Base-by-base conservation (phyloP, 2,329 filamentous ascomycete genomes). In the Claviceps purpurea region DNA sequence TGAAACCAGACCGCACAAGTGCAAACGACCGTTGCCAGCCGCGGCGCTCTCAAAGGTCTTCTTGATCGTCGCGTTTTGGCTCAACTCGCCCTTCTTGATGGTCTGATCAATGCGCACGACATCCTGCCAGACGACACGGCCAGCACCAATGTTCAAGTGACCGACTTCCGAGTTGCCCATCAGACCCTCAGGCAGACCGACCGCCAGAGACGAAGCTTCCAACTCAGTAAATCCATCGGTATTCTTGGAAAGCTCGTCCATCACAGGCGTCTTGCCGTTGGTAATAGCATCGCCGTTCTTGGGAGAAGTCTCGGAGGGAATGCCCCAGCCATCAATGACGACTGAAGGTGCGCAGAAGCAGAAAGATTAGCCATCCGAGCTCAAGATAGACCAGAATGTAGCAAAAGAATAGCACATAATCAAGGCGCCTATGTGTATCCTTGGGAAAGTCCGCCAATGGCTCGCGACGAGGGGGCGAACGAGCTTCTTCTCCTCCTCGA, bases 131-230 rank as follows among this genome's bases (percentile, higher is more conserved):
- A 98, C 93, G 56, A 98, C 93, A 64, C 93, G 81, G 54, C 93
- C 93, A 54, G 93, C 93, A 63, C 93, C 93, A 68, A 98, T 97
- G 78, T 98, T 98, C 74, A 98, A 73, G 72, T 98, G 93, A 56
- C 93, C 93, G 68, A 98, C 93, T 72, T 98, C 93, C 61, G 88
- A 95, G 77, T 98, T 98, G 59, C 93, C 93, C 93, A 98, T 98
- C 59, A 98, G 77, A 54, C 93, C 93, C 68, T 98, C 90, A 20
- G 93, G 93, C 50, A 98, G 81, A 59, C 93, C 93, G 58, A 98
- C 93, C 46, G 93, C 93, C 55, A 95, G 80, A 44, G 93, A 97
- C 2, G 93, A 97, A 54, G 93, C 93, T 62, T 98, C 93, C 56
- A 98, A 84, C 73, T 94, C 84, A 58, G 87, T 89, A 73, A 85